Evolutionary conservation across 257 asterid species (phyloP), one percentile per base, ranked within the genome.

Genomic region (Solanum tarijense): DNA sequence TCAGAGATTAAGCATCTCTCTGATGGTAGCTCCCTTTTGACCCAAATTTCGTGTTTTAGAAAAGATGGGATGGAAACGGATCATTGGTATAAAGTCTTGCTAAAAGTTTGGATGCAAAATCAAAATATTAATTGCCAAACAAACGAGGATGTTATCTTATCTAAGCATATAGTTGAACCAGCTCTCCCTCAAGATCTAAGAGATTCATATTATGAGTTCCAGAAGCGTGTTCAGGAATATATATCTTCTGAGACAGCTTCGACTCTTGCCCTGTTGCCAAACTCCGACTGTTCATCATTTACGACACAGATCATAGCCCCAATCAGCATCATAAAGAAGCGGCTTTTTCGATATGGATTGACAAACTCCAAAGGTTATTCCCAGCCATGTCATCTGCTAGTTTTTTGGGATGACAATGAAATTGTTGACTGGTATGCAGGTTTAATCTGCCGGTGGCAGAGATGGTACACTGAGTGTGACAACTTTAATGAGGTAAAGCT

Each of bases 1-100:
- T 94, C 99, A 8, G 99, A 97, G 91, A 97, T 96, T 86, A 90
- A 95, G 90, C 98, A 94, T 48, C 91, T 95, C 73, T 92, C 93
- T 32, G 96, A 94, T 79, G 86, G 29, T 11, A 90, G 46, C 92
- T 92, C 99, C 27, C 82, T 91, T 89, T 89, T 97, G 90, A 92
- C 88, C 86, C 93, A 87, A 89, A 89, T 97, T 75, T 92, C 98
- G 39, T 32, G 89, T 66, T 91, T 89, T 85, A 97, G 99, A 60
- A 97, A 94, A 89, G 82, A 96, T 72, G 99, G 98, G 83, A 96
- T 95, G 98, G 90, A 91, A 93, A 96, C 99, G 14, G 99, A 97
- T 86, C 98, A 96, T 90, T 96, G 98, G 98, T 96, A 93, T 91
- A 96, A 93, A 91, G 83, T 88, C 87, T 87, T 97, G 39, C 92